Percentiles rank a stretch among this genome's conserved stretches.
Evolutionary conservation across 495 filamentous ascomycete species (phyloP).

Genomic region (Penicillium chermesinum): DNA sequence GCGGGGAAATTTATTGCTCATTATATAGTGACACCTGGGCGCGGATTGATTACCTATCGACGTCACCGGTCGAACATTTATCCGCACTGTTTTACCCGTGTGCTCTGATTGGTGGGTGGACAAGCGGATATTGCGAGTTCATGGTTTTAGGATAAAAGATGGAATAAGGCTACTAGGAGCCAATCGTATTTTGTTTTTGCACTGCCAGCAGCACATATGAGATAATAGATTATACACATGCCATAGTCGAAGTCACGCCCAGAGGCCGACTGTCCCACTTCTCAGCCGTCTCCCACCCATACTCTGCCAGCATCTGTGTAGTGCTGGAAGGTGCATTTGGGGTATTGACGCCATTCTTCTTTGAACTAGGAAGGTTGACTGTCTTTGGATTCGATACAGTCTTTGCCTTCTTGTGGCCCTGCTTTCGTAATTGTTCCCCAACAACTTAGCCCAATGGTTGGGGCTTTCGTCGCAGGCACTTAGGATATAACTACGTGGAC

Average conservation of each 20-base stretch:
- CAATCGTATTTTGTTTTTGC: neutral
- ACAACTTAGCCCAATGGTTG: conserved; percentile 28
- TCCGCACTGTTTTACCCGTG: conserved; percentile 12
- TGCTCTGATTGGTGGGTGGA: conserved; percentile 11
- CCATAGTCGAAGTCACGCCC: conserved; percentile 22
- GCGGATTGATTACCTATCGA: conserved; percentile 16
- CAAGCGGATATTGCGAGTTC: no score
- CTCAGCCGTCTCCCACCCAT: conserved; percentile 31
- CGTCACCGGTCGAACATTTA: conserved; percentile 23
- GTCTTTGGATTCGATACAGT: neutral
- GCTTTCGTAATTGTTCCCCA: conserved; percentile 19
- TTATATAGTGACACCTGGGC: neutral
- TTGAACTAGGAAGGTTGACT: neutral
- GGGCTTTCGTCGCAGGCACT: conserved; percentile 29
- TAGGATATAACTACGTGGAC: conserved; percentile 32
- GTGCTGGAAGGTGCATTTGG: neutral
- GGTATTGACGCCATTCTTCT: neutral
- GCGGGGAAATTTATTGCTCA: conserved; percentile 10
- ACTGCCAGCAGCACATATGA: conserved; percentile 19
- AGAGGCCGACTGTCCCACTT: conserved; percentile 36
- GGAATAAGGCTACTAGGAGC: neutral
- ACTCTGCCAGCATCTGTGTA: conserved; percentile 21
- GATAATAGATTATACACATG: conserved; percentile 4
- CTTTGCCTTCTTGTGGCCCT: neutral
- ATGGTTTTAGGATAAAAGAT: no score